phyloP scores from a whole-genome alignment of 164 flowering plant species.

The Santalum album region DNA sequence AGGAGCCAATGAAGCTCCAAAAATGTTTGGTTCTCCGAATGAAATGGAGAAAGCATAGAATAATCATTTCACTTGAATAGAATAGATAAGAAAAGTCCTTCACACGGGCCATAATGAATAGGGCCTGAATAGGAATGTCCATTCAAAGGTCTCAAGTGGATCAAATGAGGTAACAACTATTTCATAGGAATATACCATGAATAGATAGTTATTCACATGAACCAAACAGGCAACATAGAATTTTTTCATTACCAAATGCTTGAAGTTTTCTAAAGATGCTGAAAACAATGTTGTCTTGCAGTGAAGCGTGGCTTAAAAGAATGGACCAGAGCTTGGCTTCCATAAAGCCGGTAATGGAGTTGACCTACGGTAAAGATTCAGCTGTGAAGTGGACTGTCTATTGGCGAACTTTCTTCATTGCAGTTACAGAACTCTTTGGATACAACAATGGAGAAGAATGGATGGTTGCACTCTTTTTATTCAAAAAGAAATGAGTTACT shows the following conservation, averaged over 20 bases:
- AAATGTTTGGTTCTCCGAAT: too few relatives aligned
- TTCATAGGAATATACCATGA: too few relatives aligned
- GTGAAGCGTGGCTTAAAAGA: constrained; percentile 87
- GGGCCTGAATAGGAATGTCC: too few relatives aligned
- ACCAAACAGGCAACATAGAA: too few relatives aligned
- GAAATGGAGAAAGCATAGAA: too few relatives aligned
- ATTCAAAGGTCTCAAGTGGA: too few relatives aligned
- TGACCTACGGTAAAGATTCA: constrained; percentile 73
- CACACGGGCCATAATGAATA: too few relatives aligned
- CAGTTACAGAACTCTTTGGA: constrained; percentile 82
- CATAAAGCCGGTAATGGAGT: constrained; percentile 68
- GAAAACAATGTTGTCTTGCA: constrained; percentile 22
- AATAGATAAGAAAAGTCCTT: too few relatives aligned
- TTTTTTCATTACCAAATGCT: not conserved
- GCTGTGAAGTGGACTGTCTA: constrained; percentile 79
- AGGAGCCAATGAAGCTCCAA: too few relatives aligned
- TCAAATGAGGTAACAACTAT: too few relatives aligned
- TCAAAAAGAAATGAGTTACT: constrained; percentile 48
- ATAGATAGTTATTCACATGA: too few relatives aligned
- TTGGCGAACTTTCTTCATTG: constrained; percentile 84
- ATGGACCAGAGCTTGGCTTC: constrained; percentile 58
- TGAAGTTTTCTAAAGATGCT: constrained; percentile 1
- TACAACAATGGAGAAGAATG: constrained; percentile 87
- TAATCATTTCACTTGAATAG: too few relatives aligned
- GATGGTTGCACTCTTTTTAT: constrained; percentile 81